Evolutionary conservation across 139 green algal species (phyloP), one percentile per base, ranked within the genome.

Genomic region (Chlamydomonas urium): DNA sequence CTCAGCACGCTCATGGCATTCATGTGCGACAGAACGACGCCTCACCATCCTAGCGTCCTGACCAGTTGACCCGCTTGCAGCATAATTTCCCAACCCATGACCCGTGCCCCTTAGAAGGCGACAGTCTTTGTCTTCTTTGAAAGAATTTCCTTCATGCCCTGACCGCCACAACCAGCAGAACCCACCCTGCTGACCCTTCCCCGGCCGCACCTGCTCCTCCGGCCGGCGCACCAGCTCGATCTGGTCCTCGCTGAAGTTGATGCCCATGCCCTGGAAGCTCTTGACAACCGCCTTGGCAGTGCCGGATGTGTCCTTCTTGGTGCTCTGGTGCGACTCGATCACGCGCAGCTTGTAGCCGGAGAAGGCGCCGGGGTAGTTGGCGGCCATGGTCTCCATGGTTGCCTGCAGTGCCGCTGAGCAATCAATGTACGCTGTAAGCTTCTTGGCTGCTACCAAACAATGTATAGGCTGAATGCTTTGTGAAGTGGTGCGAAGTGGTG

Each of bases 291-390:
- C 94, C 75, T 97, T 97, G 47, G 94, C 94, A 4, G 83, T 86
- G 1, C 85, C 90, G 21, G 82, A 93, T 2, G 92, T 97, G 26
- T 63, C 53, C 48, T 90, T 96, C 83, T 99, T 99, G 50, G 81
- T 93, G n/a, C 79, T 86, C 77, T 99, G 96, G 80, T 99, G 96
- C 48, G 88, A 96, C 85, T 99, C 96, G n/a, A 87, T 77, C 42
- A 98, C 94, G 3, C 71, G 70, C 67, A 99, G 82, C 33, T 71
- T 92, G 84, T 99, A 99, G 31, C 93, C 93, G 0, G 83, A 69
- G 61, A 98, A 99, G 2, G 91, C 93, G 29, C 94, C 96, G 0
- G 96, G 96, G 76, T 97, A 99, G 2, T 2, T 73, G 31, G 42
- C 19, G 14, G 66, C 66, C 66, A 73, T 73, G 45, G 4, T 37